Percentiles rank a stretch among this genome's conserved stretches.
phyloP scores from a whole-genome alignment of 257 asterid genomes.

The Solanum pinnatisectum region DNA sequence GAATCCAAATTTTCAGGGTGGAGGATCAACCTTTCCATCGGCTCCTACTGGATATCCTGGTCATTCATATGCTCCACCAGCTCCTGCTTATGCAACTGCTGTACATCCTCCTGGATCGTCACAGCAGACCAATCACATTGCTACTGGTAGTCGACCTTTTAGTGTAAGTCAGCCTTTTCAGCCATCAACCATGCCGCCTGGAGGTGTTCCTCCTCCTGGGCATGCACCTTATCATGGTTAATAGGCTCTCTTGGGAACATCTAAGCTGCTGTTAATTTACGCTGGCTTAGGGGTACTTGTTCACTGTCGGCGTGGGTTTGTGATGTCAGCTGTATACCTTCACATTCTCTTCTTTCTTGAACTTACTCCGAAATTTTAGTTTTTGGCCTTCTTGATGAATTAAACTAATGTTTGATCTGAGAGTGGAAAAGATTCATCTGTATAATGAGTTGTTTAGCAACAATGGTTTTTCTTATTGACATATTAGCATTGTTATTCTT shows the following conservation, averaged over 20 bases:
- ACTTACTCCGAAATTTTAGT: neutral
- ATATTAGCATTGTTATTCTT: neutral
- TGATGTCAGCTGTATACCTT: neutral
- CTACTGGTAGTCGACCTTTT: constrained; percentile 13
- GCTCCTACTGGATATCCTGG: constrained; percentile 31
- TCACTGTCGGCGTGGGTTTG: neutral
- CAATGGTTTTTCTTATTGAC: neutral
- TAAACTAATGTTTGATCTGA: neutral
- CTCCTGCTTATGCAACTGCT: constrained; percentile 26
- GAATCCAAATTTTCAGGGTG: constrained; percentile 28
- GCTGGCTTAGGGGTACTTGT: neutral
- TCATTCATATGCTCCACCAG: constrained; percentile 29
- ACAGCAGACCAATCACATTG: neutral
- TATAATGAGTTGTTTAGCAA: neutral
- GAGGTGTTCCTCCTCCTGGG: constrained; percentile 25
- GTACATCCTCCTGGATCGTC: constrained; percentile 12
- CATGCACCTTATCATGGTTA: constrained; percentile 31
- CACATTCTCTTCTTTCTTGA: neutral
- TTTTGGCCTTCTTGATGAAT: neutral
- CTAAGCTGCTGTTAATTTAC: neutral
- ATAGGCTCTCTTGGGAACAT: neutral
- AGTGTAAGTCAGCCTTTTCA: constrained; percentile 27
- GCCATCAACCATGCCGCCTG: constrained; percentile 23
- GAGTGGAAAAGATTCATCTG: neutral
- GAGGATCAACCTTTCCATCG: constrained; percentile 22